Conservation (phyloP, 495 filamentous ascomycete species). For the Copromyces sp. region DNA sequence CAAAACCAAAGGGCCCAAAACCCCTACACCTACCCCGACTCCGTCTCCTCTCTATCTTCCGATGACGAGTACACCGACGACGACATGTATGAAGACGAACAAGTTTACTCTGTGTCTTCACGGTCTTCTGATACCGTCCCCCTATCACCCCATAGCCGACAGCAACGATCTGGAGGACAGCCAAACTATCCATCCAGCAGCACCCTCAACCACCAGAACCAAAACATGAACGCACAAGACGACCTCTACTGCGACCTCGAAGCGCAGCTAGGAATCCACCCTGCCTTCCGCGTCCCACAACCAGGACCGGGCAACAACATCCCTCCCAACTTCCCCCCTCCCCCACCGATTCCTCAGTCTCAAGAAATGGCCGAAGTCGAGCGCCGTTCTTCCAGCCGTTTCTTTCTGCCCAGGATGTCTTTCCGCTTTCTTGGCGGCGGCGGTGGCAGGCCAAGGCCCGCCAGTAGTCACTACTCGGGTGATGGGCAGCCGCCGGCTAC, state of each 20-base stretch:
- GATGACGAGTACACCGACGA: conserved; percentile 2
- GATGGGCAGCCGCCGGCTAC: conserved; percentile 18
- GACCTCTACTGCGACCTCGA: conserved; percentile 11
- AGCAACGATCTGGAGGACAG: neutral
- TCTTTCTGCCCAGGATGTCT: conserved; percentile 23
- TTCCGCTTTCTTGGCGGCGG: conserved; percentile 16
- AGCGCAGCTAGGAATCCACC: conserved; percentile 5
- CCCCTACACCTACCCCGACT: neutral
- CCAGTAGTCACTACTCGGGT: conserved; percentile 20
- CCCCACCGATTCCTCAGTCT: neutral
- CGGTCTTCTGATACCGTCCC: neutral
- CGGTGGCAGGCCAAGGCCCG: conserved; percentile 10
- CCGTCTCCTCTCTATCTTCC: neutral
- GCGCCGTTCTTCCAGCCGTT: conserved; percentile 12
- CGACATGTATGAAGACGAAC: conserved; percentile 9
- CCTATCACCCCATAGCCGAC: conserved; percentile 8
- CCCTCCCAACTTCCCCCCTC: neutral
- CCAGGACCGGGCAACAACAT: neutral
- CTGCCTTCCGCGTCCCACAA: neutral
- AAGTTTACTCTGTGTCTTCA: neutral
- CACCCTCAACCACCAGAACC: neutral
- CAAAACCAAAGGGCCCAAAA: neutral
- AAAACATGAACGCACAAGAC: neutral
- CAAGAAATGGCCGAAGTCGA: neutral
- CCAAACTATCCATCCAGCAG: neutral